Evolutionary conservation across 2,329 filamentous ascomycete species (phyloP), one percentile per base, ranked within the genome.

Genomic region (Juglanconis oblonga): DNA sequence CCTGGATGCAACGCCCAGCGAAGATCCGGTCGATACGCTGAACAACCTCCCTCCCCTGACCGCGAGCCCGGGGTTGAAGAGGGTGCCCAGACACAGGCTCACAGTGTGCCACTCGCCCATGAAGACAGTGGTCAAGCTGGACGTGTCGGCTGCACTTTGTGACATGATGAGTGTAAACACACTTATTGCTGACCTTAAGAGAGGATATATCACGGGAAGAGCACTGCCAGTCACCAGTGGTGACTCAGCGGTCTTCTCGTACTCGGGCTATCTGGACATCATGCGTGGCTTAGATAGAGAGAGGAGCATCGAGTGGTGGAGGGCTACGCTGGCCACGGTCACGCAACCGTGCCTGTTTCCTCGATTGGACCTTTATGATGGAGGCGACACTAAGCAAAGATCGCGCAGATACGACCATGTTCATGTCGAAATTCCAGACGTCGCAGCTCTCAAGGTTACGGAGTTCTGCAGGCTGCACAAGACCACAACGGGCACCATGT

Each of bases 101-200:
- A 77, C 79, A 0, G 79, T 84, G 32, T 83, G 81, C 61, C 77
- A 77, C 58, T 75, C 76, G 0, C 66, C 71, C 0, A 69, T 70
- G 4, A 77, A 73, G 64, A 79, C 79, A 1, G 71, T 80, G 24
- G 65, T 84, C 42, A 80, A 81, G 66, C 62, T 84, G 4, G 81
- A 84, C 63, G 74, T 77, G 13, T 83, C 78, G 64, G 79, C 80
- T 58, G 79, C 79, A 0, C 69, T 83, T 17, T 83, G 80, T 58
- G 81, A 84, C 67, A 76, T 72, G 33, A 68, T 71, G 29, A 83
- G 80, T 61, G 71, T 83, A 14, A 71, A 78, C 53, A 72, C 76
- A 48, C 69, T 83, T n/a, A 71, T 81, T 24, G 66, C 70, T n/a
- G 79, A 83, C 58, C 71, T 83, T 10, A 74, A 77, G 58, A 72